Evolutionary conservation across 164 flowering plant species (phyloP).

Genomic region (Dillenia suffruticosa): DNA sequence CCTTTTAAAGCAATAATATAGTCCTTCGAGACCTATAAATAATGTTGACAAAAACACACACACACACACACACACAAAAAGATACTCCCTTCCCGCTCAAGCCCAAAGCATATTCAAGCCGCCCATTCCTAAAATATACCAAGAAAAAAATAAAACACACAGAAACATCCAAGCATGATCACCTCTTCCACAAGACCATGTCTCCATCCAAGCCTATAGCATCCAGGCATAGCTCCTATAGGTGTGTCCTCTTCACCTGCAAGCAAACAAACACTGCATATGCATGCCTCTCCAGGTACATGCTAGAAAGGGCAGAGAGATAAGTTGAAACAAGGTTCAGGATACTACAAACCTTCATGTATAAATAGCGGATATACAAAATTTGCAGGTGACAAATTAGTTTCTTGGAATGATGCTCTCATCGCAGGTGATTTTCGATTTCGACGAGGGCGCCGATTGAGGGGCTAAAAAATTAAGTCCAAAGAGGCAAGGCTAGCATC

Average conservation of each 20-base stretch:
- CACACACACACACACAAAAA: too few species aligned
- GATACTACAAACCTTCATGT: slow-evolving; percentile 78
- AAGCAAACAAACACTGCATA: slow-evolving; percentile 5
- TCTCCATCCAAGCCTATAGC: slow-evolving; percentile 98
- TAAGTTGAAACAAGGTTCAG: neutral
- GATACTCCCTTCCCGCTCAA: too few species aligned
- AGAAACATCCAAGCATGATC: slow-evolving; percentile 2
- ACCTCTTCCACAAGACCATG: slow-evolving; percentile 98
- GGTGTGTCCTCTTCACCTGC: slow-evolving; percentile 95
- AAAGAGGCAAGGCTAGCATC: too few species aligned
- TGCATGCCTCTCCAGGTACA: neutral
- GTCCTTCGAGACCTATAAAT: too few species aligned
- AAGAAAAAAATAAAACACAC: too few species aligned
- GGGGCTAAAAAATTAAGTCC: slow-evolving; percentile 25
- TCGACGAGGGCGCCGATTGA: slow-evolving; percentile 76
- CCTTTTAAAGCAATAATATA: too few species aligned
- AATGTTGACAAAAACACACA: too few species aligned
- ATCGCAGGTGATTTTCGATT: slow-evolving; percentile 70
- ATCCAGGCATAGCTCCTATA: slow-evolving; percentile 99
- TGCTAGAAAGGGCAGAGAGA: neutral
- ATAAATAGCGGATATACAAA: slow-evolving; percentile 92
- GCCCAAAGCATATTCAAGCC: too few species aligned
- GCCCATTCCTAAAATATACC: too few species aligned
- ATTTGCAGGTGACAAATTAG: slow-evolving; percentile 75
- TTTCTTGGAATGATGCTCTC: slow-evolving; percentile 90